Base-by-base conservation (phyloP, 1,139 yeast species). In the Zygosaccharomyces pseudobailii region DNA sequence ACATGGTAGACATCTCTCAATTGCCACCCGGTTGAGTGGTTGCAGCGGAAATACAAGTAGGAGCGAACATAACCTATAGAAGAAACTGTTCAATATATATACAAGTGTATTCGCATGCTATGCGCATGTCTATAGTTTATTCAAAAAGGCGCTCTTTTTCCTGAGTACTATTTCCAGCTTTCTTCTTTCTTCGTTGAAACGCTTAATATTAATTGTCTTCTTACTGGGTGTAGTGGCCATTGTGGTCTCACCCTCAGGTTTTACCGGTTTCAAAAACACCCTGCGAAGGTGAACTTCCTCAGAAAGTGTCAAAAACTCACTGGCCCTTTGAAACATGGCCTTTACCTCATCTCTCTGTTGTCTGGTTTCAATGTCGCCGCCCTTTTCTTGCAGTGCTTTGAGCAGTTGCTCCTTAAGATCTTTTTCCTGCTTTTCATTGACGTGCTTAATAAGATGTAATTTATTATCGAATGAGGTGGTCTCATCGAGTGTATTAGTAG, bases 1-100 rank as follows among this genome's bases (percentile, higher is more conserved):
- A 65, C 19, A 59, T 62, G 33, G 87, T 84, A 47, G 94, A 85
- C 65, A 85, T 84, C 52, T 77, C 87, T 48, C 87, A 83, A 70
- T 74, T 92, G 65, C 98, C 98, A 53, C 98, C 98, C 28, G 97
- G 98, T 78, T 92, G 76, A 67, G 23, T 19, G 20, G 17, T 13
- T 13, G 17, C 2, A 1, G 17, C 17, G 7, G 10, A 9, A 25
- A 42, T 23, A 19, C n/a, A 21, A 13, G 17, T 13, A 13, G 17
- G 30, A 28, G 34, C 8, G 27, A 25, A 24, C 23, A 10, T 13
- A 10, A 36, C 20, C 17, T 9, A 13, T 9, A 24, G 38, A 19
- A 24, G 33, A 22, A 33, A n/a, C 9, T 24, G 13, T 21, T 25
- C n/a, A 22, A 40, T 42, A 19, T 42, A 19, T 42, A 35, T 30